phyloP scores from a whole-genome alignment of 441 rosid genomes.

The Hypseocharis bilobata region DNA sequence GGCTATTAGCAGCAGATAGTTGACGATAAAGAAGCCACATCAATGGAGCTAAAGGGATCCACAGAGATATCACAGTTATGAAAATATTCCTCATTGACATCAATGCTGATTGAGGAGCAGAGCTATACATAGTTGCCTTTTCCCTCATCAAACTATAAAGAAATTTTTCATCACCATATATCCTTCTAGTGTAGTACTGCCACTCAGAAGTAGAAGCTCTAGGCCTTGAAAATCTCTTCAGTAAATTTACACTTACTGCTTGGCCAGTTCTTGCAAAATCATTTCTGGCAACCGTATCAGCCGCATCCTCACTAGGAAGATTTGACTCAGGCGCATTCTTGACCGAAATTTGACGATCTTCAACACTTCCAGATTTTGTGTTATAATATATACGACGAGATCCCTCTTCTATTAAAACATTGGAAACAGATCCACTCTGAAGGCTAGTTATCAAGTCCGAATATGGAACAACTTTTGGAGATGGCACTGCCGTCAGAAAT shows the following conservation, averaged over 20 bases:
- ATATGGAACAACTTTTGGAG: slow-evolving; percentile 67
- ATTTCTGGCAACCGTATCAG: slow-evolving; percentile 23
- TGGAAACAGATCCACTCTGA: slow-evolving; percentile 53
- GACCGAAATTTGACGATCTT: slow-evolving; percentile 27
- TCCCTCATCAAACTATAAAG: slow-evolving; percentile 85
- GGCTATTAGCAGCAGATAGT: slow-evolving; percentile 75
- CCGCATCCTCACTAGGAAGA: slow-evolving; percentile 23
- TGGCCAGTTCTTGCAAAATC: slow-evolving; percentile 20
- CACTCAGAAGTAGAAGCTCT: slow-evolving; percentile 45
- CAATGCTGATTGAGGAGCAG: slow-evolving; percentile 78
- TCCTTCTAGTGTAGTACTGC: slow-evolving; percentile 74
- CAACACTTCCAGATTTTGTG: slow-evolving; percentile 21
- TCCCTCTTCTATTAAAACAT: slow-evolving; percentile 78
- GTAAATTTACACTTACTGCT: slow-evolving; percentile 16
- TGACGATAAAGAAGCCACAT: slow-evolving; percentile 96
- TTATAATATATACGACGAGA: slow-evolving; percentile 80
- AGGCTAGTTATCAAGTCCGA: slow-evolving; percentile 68
- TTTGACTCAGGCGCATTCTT: slow-evolving; percentile 20
- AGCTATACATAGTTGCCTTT: slow-evolving; percentile 62
- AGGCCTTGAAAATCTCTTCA: slow-evolving; percentile 32
- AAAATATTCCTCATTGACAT: slow-evolving; percentile 55
- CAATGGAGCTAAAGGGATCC: slow-evolving; percentile 83
- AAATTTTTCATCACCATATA: slow-evolving; percentile 82
- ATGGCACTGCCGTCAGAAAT: slow-evolving; percentile 60
- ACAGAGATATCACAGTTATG: slow-evolving; percentile 61